Conservation (phyloP, 805 yeast genomes). For the Candida odintsovae region DNA sequence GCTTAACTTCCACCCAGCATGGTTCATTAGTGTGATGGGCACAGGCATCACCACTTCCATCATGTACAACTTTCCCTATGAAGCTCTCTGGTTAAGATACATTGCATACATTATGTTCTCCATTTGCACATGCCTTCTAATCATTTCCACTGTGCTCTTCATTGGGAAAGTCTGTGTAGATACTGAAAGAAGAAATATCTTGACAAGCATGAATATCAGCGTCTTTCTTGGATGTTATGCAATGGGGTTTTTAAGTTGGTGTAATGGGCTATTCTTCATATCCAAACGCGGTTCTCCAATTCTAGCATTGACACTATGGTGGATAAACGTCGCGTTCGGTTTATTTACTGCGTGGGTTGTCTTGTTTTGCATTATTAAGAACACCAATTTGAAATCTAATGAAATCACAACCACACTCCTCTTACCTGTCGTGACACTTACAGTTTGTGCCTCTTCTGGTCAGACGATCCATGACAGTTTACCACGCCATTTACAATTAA, state of each 20-base stretch:
- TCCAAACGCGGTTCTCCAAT: slow-evolving; percentile 32
- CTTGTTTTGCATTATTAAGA: slow-evolving; percentile 36
- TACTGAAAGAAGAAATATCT: slow-evolving; percentile 20
- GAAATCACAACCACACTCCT: slow-evolving; percentile 53
- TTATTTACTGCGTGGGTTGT: slow-evolving; percentile 57
- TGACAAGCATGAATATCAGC: slow-evolving; percentile 40
- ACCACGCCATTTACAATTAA: slow-evolving; percentile 40
- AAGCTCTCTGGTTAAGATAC: slow-evolving; percentile 48
- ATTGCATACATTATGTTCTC: slow-evolving; percentile 62
- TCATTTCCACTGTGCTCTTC: slow-evolving; percentile 37
- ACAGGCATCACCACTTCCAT: slow-evolving; percentile 66
- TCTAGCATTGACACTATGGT: slow-evolving; percentile 62
- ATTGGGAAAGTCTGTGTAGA: slow-evolving; percentile 34
- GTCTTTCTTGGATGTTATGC: slow-evolving; percentile 74
- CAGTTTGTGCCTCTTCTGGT: slow-evolving; percentile 73
- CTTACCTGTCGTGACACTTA: slow-evolving; percentile 74
- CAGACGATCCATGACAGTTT: slow-evolving; percentile 42
- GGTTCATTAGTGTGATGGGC: slow-evolving; percentile 81
- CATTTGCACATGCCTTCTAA: slow-evolving; percentile 43
- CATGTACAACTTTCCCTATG: slow-evolving; percentile 61
- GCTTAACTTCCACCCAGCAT: slow-evolving; percentile 41
- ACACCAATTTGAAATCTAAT: slow-evolving; percentile 27
- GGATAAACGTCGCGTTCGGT: slow-evolving; percentile 55
- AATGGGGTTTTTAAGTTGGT: slow-evolving; percentile 71
- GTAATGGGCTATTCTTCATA: slow-evolving; percentile 47